phyloP scores from a whole-genome alignment of 257 asterid genomes.

The Solanum dulcamara region DNA sequence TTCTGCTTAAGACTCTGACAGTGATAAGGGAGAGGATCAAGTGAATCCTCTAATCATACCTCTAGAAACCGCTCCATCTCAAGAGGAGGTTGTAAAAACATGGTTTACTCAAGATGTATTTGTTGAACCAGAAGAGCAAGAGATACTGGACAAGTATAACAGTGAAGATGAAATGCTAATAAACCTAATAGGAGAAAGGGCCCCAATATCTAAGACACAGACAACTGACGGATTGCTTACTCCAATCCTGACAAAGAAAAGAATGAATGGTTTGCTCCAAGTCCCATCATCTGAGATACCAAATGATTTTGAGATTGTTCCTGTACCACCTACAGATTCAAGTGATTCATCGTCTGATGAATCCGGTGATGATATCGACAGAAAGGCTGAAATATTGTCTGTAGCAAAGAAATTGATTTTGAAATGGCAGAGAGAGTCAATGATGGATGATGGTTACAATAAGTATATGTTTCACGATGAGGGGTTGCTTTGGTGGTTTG shows the following conservation, averaged over 20 bases:
- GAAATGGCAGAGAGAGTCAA: slow-evolving; percentile 66
- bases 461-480: slow-evolving; percentile 65
- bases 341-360: slow-evolving; percentile 42
- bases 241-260: background rate
- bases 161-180: slow-evolving; percentile 66
- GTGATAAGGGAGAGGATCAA: slow-evolving; percentile 35
- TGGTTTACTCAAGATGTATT: slow-evolving; percentile 94
- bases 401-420: slow-evolving; percentile 68
- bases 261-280: background rate
- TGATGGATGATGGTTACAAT: slow-evolving; percentile 83
- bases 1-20: slow-evolving; percentile 62
- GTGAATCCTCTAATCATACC: slow-evolving; percentile 75
- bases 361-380: slow-evolving; percentile 11
- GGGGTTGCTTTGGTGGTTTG: slow-evolving; percentile 83
- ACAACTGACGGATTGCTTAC: slow-evolving; percentile 1
- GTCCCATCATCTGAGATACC: slow-evolving; percentile 10
- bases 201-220: slow-evolving; percentile 6
- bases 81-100: slow-evolving; percentile 59
- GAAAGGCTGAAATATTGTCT: slow-evolving; percentile 75
- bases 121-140: slow-evolving; percentile 43
- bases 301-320: slow-evolving; percentile 67
- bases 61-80: slow-evolving; percentile 52
- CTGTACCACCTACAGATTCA: slow-evolving; percentile 66
- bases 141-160: slow-evolving; percentile 27
- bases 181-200: slow-evolving; percentile 6